A percentile compares a stretch with the other conserved stretches of the same genome.
phyloP scores from a whole-genome alignment of 2,329 filamentous ascomycete genomes.

The Colletotrichum spinosum region DNA sequence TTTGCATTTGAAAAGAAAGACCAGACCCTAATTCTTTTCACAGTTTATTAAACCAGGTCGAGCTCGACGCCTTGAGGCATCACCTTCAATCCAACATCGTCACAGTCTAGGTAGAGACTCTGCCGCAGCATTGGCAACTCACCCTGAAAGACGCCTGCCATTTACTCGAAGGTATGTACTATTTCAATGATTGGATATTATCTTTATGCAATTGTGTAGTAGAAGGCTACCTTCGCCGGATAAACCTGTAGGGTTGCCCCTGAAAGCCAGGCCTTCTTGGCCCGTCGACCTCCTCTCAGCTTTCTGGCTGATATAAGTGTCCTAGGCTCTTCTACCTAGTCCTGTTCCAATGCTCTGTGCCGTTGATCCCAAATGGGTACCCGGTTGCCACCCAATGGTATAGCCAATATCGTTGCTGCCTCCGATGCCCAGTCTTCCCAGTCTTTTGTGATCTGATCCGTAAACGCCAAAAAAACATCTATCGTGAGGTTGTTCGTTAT shows the following conservation, averaged over 20 bases:
- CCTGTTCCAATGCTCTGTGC: background rate
- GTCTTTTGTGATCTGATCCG: conserved; percentile 23
- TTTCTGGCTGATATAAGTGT: conserved; percentile 9
- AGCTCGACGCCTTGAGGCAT: too few relatives aligned
- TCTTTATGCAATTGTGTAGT: conserved; percentile 32
- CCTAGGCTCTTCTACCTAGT: conserved; percentile 18
- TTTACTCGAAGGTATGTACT: background rate
- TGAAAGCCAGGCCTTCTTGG: conserved; percentile 4
- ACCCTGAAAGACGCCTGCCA: background rate
- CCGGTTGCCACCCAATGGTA: too few relatives aligned
- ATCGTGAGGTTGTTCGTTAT: conserved; percentile 34
- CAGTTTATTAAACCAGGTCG: too few relatives aligned
- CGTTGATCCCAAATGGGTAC: background rate
- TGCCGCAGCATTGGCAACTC: too few relatives aligned
- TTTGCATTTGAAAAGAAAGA: background rate
- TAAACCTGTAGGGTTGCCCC: conserved; percentile 13
- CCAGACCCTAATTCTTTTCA: too few relatives aligned
- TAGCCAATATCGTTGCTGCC: conserved; percentile 4
- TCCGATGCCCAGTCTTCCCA: background rate
- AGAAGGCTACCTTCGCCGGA: conserved; percentile 4
- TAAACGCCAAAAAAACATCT: conserved; percentile 27
- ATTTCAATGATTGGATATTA: conserved; percentile 34
- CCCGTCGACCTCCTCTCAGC: conserved; percentile 1
- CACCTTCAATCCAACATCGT: too few relatives aligned
- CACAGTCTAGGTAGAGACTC: too few relatives aligned